A percentile compares a stretch with the other conserved stretches of the same genome.
phyloP scores from a whole-genome alignment of 768 basidiomycete genomes.

The Lactarius hatsudake region DNA sequence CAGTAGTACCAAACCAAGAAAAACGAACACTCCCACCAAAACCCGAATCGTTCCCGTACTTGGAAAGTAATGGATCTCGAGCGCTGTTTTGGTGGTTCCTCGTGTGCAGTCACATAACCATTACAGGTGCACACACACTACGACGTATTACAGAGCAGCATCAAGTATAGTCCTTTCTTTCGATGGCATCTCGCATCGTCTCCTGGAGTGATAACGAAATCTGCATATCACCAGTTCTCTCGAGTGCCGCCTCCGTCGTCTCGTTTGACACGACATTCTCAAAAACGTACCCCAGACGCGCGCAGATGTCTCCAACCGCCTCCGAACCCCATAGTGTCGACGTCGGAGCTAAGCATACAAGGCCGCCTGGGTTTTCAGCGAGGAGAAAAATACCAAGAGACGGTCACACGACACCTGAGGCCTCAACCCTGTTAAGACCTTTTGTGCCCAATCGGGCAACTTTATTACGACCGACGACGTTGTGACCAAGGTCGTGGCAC shows the following conservation, averaged over 20 bases:
- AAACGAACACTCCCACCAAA: too few species aligned
- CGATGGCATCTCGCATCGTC: slow-evolving; percentile 10
- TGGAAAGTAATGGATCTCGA: too few species aligned
- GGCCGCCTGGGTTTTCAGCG: background rate
- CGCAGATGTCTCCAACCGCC: background rate
- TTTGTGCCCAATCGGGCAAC: too few species aligned
- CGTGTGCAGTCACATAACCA: too few species aligned
- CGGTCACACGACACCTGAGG: background rate
- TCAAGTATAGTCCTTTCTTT: background rate
- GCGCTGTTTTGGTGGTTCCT: too few species aligned
- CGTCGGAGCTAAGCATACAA: background rate
- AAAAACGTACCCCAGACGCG: background rate
- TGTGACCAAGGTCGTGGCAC: too few species aligned
- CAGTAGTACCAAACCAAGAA: too few species aligned
- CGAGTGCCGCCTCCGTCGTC: slow-evolving; percentile 5
- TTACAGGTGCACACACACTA: too few species aligned
- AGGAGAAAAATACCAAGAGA: background rate
- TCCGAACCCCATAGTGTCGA: background rate
- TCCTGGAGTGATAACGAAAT: background rate
- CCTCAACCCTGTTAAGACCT: too few species aligned
- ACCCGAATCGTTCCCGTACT: too few species aligned
- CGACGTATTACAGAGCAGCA: too few species aligned
- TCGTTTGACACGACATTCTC: background rate
- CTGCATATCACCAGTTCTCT: background rate
- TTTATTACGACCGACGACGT: too few species aligned